These are phyloP conservation scores for Panicum virgatum DNA, from an alignment of 202 grass and related monocot species.

Conservation along the genomic window DNA sequence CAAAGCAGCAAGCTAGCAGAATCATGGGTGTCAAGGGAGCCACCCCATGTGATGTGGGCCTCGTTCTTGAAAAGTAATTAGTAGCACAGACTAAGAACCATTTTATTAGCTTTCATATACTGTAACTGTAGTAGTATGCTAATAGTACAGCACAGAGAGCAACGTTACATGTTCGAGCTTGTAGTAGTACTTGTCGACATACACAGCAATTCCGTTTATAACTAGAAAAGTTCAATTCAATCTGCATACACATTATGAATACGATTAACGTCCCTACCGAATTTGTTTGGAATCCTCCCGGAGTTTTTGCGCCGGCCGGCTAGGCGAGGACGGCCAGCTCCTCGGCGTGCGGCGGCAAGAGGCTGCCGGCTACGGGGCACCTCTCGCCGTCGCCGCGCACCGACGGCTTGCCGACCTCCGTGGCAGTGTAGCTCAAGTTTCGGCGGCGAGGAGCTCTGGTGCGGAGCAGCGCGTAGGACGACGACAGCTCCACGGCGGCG, in stretches of 20 bases:
- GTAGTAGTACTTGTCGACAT: no score
- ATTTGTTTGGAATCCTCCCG: neutral
- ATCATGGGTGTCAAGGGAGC: no score
- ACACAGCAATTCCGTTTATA: neutral
- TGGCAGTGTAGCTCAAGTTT: neutral
- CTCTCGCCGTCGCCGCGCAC: neutral
- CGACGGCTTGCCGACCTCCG: neutral
- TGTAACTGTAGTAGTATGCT: neutral
- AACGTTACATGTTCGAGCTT: neutral
- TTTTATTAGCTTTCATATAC: neutral
- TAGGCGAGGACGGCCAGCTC: neutral
- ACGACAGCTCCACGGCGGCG: neutral
- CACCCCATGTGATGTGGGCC: neutral
- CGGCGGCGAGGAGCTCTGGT: neutral
- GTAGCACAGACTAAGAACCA: neutral
- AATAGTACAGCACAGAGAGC: neutral
- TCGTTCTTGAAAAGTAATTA: no score
- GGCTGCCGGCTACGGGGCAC: neutral
- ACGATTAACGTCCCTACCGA: neutral
- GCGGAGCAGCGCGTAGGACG: neutral
- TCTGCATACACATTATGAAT: neutral
- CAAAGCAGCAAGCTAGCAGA: neutral
- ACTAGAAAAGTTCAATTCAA: neutral
- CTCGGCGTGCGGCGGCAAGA: neutral
- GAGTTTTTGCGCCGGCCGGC: neutral